Evolutionary conservation across 2,329 filamentous ascomycete genomes (phyloP).

Genomic region (Penicillium psychrosexuale): DNA sequence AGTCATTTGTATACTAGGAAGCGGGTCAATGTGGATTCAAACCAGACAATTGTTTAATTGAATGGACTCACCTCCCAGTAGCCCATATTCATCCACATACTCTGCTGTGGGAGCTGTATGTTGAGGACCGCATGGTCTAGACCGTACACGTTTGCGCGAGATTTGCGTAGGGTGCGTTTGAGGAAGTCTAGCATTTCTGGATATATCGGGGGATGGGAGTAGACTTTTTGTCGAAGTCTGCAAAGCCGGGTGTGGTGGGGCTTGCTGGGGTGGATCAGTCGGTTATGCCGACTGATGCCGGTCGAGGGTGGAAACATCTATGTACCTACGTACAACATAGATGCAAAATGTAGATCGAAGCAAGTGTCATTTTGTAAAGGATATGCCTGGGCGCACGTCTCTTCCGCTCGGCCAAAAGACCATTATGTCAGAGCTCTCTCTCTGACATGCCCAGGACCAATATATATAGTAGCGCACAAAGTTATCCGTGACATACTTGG

Average conservation of each 20-base stretch:
- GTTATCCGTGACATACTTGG: too few species aligned
- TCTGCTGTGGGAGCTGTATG: constrained; percentile 44
- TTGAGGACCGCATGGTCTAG: constrained; percentile 58
- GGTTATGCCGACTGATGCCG: background rate
- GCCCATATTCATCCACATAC: constrained; percentile 65
- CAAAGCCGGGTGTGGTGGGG: background rate
- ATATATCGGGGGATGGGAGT: background rate
- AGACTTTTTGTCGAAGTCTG: background rate
- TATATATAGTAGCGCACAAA: too few species aligned
- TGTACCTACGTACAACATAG: too few species aligned
- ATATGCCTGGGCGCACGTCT: too few species aligned
- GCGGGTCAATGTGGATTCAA: background rate
- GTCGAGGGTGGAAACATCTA: background rate
- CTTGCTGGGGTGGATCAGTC: background rate
- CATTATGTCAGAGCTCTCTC: too few species aligned
- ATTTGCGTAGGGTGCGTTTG: constrained; percentile 8
- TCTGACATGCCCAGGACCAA: too few species aligned
- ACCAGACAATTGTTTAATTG: background rate
- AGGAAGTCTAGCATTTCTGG: constrained; percentile 7
- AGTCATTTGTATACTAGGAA: constrained; percentile 33
- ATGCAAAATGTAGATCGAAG: background rate
- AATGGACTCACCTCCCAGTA: constrained; percentile 51
- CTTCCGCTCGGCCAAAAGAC: too few species aligned
- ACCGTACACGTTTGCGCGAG: constrained; percentile 41
- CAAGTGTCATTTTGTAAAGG: too few species aligned